Evolutionary conservation across 2,329 filamentous ascomycete species (phyloP).

Genomic region (Lomentospora prolificans): DNA sequence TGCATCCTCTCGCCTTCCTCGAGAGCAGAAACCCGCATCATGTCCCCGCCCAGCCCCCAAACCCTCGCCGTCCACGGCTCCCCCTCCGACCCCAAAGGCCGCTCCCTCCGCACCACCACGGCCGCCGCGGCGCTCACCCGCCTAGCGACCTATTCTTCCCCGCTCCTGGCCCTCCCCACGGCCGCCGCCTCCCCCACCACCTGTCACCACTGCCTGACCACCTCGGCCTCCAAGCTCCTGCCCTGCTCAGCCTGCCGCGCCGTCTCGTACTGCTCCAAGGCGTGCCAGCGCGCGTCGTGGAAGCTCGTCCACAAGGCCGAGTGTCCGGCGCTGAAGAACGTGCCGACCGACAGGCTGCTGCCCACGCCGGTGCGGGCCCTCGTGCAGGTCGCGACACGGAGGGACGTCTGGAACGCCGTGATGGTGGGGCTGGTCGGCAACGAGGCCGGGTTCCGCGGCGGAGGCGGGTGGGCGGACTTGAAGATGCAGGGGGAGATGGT

Average conservation of each 20-base stretch:
- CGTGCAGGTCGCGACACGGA: slow-evolving; percentile 37
- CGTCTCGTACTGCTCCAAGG: slow-evolving; percentile 41
- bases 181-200: slow-evolving; percentile 27
- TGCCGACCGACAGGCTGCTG: slow-evolving; percentile 27
- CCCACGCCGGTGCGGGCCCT: slow-evolving; percentile 47
- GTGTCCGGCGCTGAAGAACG: slow-evolving; percentile 35
- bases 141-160: slow-evolving; percentile 34
- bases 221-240: slow-evolving; percentile 16
- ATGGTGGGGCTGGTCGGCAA: slow-evolving; percentile 37
- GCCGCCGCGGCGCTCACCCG: slow-evolving; percentile 32
- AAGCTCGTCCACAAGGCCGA: slow-evolving; percentile 40
- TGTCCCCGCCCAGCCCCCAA: not conserved
- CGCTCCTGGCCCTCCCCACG: slow-evolving; percentile 38
- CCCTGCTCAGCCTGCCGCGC: slow-evolving; percentile 44
- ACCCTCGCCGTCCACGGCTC: slow-evolving; percentile 1
- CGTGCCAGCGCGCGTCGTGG: slow-evolving; percentile 49
- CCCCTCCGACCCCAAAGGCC: slow-evolving; percentile 25
- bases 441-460: slow-evolving; percentile 25
- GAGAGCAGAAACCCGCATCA: not conserved
- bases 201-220: slow-evolving; percentile 40
- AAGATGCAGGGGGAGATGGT: slow-evolving; percentile 39
- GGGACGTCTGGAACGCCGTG: slow-evolving; percentile 22
- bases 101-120: slow-evolving; percentile 33
- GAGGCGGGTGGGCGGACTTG: slow-evolving; percentile 35
- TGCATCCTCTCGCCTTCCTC: not conserved